Evolutionary conservation across 2,329 filamentous ascomycete genomes (phyloP).

Genomic region (Fusarium metavorans): DNA sequence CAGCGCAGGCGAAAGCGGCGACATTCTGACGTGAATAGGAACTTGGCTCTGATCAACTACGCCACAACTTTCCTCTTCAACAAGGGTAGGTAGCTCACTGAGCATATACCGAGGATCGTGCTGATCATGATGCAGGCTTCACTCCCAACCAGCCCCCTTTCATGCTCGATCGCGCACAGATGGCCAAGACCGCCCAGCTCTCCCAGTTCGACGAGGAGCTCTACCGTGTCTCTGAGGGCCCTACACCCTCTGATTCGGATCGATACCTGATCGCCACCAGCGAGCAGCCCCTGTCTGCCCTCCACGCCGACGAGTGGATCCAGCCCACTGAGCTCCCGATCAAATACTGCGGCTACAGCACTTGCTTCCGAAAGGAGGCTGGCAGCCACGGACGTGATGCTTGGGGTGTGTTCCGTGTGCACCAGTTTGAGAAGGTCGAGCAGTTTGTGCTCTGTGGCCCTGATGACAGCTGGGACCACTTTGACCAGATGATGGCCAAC

Average conservation of each 20-base stretch:
- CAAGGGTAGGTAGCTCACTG: constrained; percentile 33
- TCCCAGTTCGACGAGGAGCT: constrained; percentile 98
- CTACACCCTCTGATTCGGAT: constrained; percentile 86
- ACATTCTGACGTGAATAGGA: constrained; percentile 53
- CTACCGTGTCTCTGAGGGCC: constrained; percentile 94
- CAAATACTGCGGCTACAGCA: constrained; percentile 85
- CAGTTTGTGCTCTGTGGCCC: constrained; percentile 86
- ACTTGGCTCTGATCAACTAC: constrained; percentile 95
- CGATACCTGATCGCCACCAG: constrained; percentile 85
- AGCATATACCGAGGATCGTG: background rate
- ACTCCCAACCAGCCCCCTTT: constrained; percentile 87
- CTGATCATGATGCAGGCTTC: constrained; percentile 66
- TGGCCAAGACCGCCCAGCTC: constrained; percentile 98
- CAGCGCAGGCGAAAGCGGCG: background rate
- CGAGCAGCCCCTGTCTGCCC: constrained; percentile 93
- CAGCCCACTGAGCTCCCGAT: constrained; percentile 86
- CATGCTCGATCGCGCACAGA: constrained; percentile 95
- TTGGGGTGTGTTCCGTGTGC: constrained; percentile 98
- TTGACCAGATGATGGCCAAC: constrained; percentile 90
- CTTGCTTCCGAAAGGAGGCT: constrained; percentile 96
- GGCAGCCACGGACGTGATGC: constrained; percentile 88
- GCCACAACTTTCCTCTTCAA: constrained; percentile 83
- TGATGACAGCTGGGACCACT: constrained; percentile 91
- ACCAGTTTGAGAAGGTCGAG: constrained; percentile 96
- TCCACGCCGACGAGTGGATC: constrained; percentile 95